Evolutionary conservation across 2,329 filamentous ascomycete genomes (phyloP), one percentile per base, ranked within the genome.

Genomic region (Alternaria brassicae): DNA sequence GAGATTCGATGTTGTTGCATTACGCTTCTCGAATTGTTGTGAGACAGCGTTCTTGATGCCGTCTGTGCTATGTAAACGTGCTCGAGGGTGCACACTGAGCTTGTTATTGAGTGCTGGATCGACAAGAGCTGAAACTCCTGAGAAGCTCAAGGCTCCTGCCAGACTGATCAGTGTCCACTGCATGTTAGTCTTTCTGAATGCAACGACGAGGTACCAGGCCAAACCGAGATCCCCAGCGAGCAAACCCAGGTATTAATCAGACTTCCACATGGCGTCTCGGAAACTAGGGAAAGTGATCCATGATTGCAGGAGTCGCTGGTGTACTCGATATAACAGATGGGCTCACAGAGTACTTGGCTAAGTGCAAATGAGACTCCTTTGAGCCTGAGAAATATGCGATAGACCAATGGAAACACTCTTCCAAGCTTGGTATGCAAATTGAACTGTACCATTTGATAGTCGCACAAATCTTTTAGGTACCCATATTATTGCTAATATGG

Each of bases 401-500:
- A 41, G 42, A 25, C 57, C 65, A 64, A 60, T 65, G 17, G 21
- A 55, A 39, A 42, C 19, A 27, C 37, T 32, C 12, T 49, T 55
- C 60, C 53, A 68, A 61, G 61, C 66, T 45, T 23, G 48, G 53
- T 55, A 6, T 34, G 39, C 28, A 59, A 21, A 58, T 47, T 27
- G 39, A 37, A 25, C 49, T 62, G 52, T 48, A 60, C 37, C 30
- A 19, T 44, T 58, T 57, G 28, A 53, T 65, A 39, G 55, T 51
- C n/a, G 44, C 42, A 61, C 60, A 55, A 47, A 52, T 30, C 53
- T 12, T 52, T 30, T 40, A 32, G 21, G 48, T 40, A 40, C 10
- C 56, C 56, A 49, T 37, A 49, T 65, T 68, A 67, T 65, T 68
- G 62, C 15, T 64, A 67, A 70, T 67, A 65, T 70, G 47, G 58